Base-by-base conservation (phyloP, 2,329 filamentous ascomycete genomes). In the Torrubiella hemipterigena region DNA sequence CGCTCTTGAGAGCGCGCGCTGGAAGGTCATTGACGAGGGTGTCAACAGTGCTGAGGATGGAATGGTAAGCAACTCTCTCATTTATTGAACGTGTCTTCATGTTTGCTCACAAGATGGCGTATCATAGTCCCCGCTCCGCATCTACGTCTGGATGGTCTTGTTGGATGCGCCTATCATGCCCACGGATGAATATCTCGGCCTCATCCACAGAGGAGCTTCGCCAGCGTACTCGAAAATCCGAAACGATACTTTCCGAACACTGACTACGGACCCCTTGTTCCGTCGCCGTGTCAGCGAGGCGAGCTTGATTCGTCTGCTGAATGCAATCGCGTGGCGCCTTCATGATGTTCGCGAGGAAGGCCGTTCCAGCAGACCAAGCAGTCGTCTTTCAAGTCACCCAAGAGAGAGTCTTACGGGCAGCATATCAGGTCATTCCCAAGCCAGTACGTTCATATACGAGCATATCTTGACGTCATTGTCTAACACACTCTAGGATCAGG, bases 221-320 rank as follows among this genome's bases (percentile, higher is more conserved):
- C 87, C 89, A 1, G 87, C 86, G 27, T 94, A 98, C 60, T 77
- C 84, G 47, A 98, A 98, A 61, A 98, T 98, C 51, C 83, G 87
- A 52, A 95, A 98, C 58, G 91, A 98, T 55, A 95, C 91, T 24
- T 96, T 96, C 55, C 84, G 91, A 45, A 98, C 91, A 1, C 67
- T 98, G 33, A 91, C 91, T 19, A 95, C 89, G 31, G 91, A 98
- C 49, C 87, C 89, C n/a, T 73, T 98, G 21, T 98, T 96, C 65
- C 83, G 91, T 38, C 77, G 91, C 19, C 81, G 89, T 35, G 91
- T 98, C 37, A 94, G 85, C 35, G 91, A 98, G 56, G 93, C 93
- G 38, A 93, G 83, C 54, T 63, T 98, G 25, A 96, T 94, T 38
- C 82, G 91, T 10, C 71, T 98, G 5, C 73, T 98, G 36, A 98